Percentiles rank a stretch among this genome's conserved stretches.
phyloP scores from a whole-genome alignment of 768 basidiomycete genomes.

The Pleurotus ostreatus region DNA sequence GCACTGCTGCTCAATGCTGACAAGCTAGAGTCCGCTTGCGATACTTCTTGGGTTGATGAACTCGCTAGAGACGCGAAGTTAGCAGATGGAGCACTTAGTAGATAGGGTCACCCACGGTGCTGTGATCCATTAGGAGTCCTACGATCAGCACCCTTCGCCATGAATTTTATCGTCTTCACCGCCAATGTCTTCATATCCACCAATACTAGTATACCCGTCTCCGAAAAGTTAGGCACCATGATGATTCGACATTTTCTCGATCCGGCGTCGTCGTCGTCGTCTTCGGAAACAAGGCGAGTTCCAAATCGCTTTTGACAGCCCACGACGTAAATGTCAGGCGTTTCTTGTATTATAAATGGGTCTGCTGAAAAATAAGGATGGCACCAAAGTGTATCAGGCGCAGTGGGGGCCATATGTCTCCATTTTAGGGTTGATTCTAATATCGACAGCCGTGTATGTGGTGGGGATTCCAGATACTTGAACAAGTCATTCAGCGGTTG shows the following conservation, averaged over 20 bases:
- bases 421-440: constrained; percentile 80
- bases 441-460: constrained; percentile 68
- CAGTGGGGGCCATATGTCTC: constrained; percentile 98
- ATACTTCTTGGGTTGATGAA: background rate
- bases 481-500: constrained; percentile 94
- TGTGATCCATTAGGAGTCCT: constrained; percentile 11
- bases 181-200: constrained; percentile 77
- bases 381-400: constrained; percentile 98
- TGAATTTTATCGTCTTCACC: constrained; percentile 59
- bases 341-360: constrained; percentile 83
- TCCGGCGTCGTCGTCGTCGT: background rate
- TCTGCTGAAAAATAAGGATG: constrained; percentile 87
- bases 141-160: constrained; percentile 41
- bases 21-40: background rate
- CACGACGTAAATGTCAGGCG: constrained; percentile 89
- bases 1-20: constrained; percentile 1
- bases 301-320: constrained; percentile 86
- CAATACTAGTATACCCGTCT: constrained; percentile 74
- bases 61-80: background rate
- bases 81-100: too few relatives aligned
- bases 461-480: constrained; percentile 80
- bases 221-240: constrained; percentile 75
- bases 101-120: background rate
- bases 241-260: constrained; percentile 63
- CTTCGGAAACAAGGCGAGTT: constrained; percentile 57